Base-by-base conservation (phyloP, 805 yeast species). In the Teunomyces kruisii region DNA sequence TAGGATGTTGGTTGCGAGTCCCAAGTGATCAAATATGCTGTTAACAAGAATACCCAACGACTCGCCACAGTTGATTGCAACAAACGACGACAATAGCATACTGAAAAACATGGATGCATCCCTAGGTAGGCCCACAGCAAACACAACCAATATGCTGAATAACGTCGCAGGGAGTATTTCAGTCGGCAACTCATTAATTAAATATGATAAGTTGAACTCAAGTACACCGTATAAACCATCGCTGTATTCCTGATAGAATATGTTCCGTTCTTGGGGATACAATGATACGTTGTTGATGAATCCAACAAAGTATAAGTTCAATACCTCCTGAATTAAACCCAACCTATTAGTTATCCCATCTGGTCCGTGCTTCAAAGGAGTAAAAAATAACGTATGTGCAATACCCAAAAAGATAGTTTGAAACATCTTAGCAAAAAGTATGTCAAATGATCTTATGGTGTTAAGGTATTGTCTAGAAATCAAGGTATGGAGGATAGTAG, bases 41-140 rank as follows among this genome's bases (percentile, higher is more conserved):
- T 57, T 58, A 44, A 57, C 53, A 19, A 61, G 45, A 3, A 60
- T 60, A 0, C 65, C 65, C n/a, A 60, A 49, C 3, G 64, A 58
- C 32, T 61, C 65, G 6, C 65, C 65, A 28, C 55, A 45, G 42
- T 60, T 57, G 32, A 61, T 47, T 8, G 53, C 49, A 2, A 51
- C 51, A 12, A 54, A 45, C 8, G 54, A 42, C 13, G 53, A 49
- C 38, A 53, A 43, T 14, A 61, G 42, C 45, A 52, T 44, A 5
- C 52, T 32, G 40, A 60, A 61, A 42, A 47, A 61, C 64, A 61
- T 60, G 3, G 39, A 50, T 0, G 57, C 42, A 1, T 57, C 58
- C 3, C 62, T 44, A 6, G 65, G 64, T 26, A 61, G 40, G 8
- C 61, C 62, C 7, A 54, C 51, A 3, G 47, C 62, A 38, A 61